A percentile compares a stretch with the other conserved stretches of the same genome.
Conservation (phyloP, 441 rosid genomes). For the Jatropha multifida region DNA sequence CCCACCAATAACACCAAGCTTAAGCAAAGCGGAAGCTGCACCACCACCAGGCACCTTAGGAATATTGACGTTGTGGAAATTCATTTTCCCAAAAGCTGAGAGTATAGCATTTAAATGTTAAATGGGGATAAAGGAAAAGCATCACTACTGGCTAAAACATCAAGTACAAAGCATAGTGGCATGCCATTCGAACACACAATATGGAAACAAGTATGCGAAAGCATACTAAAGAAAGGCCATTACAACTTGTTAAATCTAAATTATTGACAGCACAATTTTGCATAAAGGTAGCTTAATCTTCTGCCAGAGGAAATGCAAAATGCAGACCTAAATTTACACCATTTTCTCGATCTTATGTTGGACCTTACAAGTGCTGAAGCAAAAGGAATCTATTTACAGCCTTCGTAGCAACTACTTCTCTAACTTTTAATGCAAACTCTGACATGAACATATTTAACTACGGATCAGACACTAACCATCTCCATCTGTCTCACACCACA, state of each 20-base stretch:
- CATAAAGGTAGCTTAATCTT: neutral
- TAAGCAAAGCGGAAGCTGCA: constrained; percentile 58
- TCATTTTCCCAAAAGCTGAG: constrained; percentile 43
- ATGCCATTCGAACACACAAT: neutral
- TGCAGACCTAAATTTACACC: neutral
- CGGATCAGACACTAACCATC: too few species aligned
- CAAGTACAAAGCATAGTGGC: neutral
- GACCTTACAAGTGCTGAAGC: neutral
- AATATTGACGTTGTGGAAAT: constrained; percentile 64
- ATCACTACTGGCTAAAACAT: neutral
- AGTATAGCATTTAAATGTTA: neutral
- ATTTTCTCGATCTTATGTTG: neutral
- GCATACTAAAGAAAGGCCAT: neutral
- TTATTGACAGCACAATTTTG: neutral
- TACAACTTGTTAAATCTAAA: neutral
- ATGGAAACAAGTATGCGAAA: neutral
- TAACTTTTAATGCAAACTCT: too few species aligned
- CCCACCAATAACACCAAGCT: constrained; percentile 67
- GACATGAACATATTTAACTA: too few species aligned
- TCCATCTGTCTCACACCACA: neutral
- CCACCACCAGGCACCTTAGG: constrained; percentile 83
- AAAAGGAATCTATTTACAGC: neutral
- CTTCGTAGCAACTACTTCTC: neutral
- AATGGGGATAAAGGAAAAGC: neutral
- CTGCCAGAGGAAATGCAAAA: neutral